These are phyloP conservation scores for Arthroderma uncinatum DNA, from an alignment of 2,329 filamentous ascomycete species.

Conservation along the genomic window DNA sequence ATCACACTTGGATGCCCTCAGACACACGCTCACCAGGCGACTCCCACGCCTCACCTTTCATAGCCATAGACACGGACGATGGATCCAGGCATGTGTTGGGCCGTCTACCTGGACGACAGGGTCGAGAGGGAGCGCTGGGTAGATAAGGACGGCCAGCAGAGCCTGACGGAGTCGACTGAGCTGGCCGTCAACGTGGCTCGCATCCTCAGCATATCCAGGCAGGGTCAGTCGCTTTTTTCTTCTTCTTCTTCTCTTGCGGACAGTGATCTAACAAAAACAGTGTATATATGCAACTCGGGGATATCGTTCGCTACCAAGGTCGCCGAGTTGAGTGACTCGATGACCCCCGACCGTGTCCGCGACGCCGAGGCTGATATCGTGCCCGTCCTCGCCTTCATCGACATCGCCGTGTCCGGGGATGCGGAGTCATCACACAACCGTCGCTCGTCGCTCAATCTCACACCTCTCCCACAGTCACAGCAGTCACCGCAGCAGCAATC, in stretches of 20 bases:
- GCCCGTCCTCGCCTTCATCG: slow-evolving; percentile 47
- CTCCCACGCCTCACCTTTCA: neutral
- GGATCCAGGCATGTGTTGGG: slow-evolving; percentile 34
- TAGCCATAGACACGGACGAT: slow-evolving; percentile 18
- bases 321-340: slow-evolving; percentile 41
- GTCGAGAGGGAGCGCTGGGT: slow-evolving; percentile 37
- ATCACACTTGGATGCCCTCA: neutral
- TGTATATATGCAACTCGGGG: slow-evolving; percentile 44
- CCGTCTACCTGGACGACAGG: slow-evolving; percentile 38
- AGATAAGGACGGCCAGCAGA: slow-evolving; percentile 18
- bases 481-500: slow-evolving; percentile 11
- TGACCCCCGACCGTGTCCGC: slow-evolving; percentile 25
- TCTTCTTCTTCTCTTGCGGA: neutral
- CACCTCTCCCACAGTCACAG: slow-evolving; percentile 19
- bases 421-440: slow-evolving; percentile 17
- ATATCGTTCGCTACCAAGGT: slow-evolving; percentile 44
- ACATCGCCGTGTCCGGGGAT: slow-evolving; percentile 37
- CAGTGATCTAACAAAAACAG: slow-evolving; percentile 24
- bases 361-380: slow-evolving; percentile 31
- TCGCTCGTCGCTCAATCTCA: slow-evolving; percentile 16
- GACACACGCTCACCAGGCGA: neutral
- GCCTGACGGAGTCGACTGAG: slow-evolving; percentile 33
- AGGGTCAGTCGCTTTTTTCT: slow-evolving; percentile 33
- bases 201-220: slow-evolving; percentile 42
- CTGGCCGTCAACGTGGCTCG: slow-evolving; percentile 40